Evolutionary conservation across 768 basidiomycete genomes (phyloP).

Genomic region (Phallus indusiatus): DNA sequence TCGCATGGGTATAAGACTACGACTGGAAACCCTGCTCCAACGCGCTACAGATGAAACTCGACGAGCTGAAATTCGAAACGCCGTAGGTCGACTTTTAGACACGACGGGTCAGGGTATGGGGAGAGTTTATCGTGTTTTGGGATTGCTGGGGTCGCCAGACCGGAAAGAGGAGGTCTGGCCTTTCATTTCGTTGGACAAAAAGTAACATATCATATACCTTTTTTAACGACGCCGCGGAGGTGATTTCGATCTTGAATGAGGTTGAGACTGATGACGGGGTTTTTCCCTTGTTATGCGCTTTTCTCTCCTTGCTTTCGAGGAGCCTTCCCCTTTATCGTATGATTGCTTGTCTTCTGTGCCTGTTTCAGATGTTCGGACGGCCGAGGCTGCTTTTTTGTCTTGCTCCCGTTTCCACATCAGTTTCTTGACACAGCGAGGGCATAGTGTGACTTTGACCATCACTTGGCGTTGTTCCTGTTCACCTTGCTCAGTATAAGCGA

Average conservation of each 20-base stretch:
- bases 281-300: neutral
- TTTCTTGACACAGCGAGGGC: slow-evolving; percentile 69
- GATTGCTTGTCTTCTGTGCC: neutral
- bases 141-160: slow-evolving; percentile 26
- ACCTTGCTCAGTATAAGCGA: slow-evolving; percentile 76
- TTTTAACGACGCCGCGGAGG: slow-evolving; percentile 14
- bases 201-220: neutral
- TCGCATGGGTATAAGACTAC: slow-evolving; percentile 63
- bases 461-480: slow-evolving; percentile 51
- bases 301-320: slow-evolving; percentile 3
- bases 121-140: slow-evolving; percentile 74
- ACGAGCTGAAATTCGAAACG: slow-evolving; percentile 40
- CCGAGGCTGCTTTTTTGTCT: slow-evolving; percentile 30
- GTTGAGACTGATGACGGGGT: slow-evolving; percentile 1
- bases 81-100: slow-evolving; percentile 68
- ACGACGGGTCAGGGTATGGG: slow-evolving; percentile 67
- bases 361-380: neutral
- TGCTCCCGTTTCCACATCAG: slow-evolving; percentile 76
- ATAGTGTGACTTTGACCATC: slow-evolving; percentile 86
- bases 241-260: slow-evolving; percentile 22
- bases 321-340: neutral
- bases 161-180: slow-evolving; percentile 21
- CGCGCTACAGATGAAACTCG: slow-evolving; percentile 41
- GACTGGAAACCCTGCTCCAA: slow-evolving; percentile 53
- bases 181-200: slow-evolving; percentile 15